These are phyloP conservation scores for Nothophaeocryptopus gaeumannii DNA, from an alignment of 2,329 filamentous ascomycete genomes.

Conservation along the genomic window DNA sequence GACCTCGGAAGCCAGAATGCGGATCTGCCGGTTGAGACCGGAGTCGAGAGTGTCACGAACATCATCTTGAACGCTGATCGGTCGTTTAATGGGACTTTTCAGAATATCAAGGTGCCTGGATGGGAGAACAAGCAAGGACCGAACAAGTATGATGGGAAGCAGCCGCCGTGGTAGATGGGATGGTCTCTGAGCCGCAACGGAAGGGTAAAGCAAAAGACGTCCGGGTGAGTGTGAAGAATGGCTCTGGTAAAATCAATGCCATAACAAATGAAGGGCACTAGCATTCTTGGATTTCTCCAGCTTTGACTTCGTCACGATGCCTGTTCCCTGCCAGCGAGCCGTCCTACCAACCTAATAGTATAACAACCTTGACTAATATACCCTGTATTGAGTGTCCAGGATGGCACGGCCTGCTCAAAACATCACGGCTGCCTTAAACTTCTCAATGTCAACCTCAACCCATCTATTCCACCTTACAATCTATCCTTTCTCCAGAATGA, in stretches of 20 bases:
- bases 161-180: slow-evolving; percentile 11
- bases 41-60: slow-evolving; percentile 39
- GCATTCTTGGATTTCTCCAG: too few species aligned
- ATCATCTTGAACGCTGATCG: slow-evolving; percentile 47
- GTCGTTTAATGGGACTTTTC: slow-evolving; percentile 49
- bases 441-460: background rate
- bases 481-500: background rate
- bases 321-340: too few species aligned
- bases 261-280: too few species aligned
- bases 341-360: too few species aligned
- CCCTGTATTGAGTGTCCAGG: too few species aligned
- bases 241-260: too few species aligned
- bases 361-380: too few species aligned
- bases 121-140: slow-evolving; percentile 7
- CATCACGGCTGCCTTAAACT: slow-evolving; percentile 3
- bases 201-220: too few species aligned
- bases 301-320: too few species aligned
- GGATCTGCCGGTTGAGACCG: slow-evolving; percentile 42
- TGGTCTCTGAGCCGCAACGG: too few species aligned
- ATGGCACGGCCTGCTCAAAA: too few species aligned
- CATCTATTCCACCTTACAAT: background rate
- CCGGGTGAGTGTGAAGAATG: too few species aligned
- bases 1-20: slow-evolving; percentile 43
- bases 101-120: slow-evolving; percentile 38
- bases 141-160: slow-evolving; percentile 11